phyloP scores from a whole-genome alignment of 2,329 filamentous ascomycete species.

The Ceratocystis harringtonii region DNA sequence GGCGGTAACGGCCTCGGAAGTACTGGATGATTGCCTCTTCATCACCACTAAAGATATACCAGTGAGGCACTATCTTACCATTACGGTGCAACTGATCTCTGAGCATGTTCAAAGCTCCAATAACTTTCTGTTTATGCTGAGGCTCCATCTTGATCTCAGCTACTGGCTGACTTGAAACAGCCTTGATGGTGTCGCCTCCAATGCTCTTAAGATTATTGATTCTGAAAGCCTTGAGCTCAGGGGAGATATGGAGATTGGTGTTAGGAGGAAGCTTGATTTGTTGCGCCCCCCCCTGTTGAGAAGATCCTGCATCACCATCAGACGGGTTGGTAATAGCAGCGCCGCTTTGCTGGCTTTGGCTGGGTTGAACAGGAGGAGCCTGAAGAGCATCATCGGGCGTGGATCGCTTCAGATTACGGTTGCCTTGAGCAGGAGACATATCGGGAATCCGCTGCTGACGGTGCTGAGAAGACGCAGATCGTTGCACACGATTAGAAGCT shows the following conservation, averaged over 20 bases:
- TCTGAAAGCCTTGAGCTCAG: neutral
- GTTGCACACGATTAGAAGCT: conserved; percentile 22
- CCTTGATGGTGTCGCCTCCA: neutral
- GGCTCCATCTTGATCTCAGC: neutral
- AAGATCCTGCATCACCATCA: neutral
- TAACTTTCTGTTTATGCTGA: neutral
- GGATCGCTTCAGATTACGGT: conserved; percentile 37
- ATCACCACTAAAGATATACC: neutral
- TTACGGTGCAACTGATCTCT: neutral
- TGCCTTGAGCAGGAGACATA: conserved; percentile 26
- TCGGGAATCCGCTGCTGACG: conserved; percentile 18
- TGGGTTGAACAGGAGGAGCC: neutral
- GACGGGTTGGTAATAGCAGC: neutral
- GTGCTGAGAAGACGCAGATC: conserved; percentile 16
- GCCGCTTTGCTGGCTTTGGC: neutral
- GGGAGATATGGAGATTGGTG: neutral
- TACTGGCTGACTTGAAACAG: neutral
- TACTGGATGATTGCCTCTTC: neutral
- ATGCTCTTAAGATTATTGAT: neutral
- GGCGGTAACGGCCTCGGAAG: neutral
- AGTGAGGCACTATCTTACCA: neutral
- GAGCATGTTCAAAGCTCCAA: neutral
- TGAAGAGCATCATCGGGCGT: conserved; percentile 30
- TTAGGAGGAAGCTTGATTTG: neutral
- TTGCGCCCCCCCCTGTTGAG: neutral